Conservation (phyloP, 2,329 filamentous ascomycete genomes). For the Fusarium kyushuense region DNA sequence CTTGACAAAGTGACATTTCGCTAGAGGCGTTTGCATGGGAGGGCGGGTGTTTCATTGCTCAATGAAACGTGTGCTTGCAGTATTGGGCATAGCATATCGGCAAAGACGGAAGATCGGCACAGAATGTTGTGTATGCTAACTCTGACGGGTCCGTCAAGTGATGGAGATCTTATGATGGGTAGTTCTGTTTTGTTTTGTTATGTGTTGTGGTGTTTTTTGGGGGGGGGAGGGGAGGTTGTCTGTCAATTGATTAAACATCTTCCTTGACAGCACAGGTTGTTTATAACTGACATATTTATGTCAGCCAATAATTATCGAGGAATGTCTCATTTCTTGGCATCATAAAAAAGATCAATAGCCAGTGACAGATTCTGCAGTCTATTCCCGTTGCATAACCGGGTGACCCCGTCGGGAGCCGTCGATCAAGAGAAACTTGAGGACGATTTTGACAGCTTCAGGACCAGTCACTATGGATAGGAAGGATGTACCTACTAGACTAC, state of each 20-base stretch:
- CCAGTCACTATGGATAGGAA: not conserved
- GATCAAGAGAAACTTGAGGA: constrained; percentile 4
- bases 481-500: not conserved
- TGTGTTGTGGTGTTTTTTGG: not conserved
- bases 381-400: constrained; percentile 45
- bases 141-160: constrained; percentile 1
- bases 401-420: constrained; percentile 6
- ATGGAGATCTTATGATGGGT: not conserved
- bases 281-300: not conserved
- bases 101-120: constrained; percentile 43
- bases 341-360: not conserved
- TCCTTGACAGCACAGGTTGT: not conserved
- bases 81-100: constrained; percentile 32
- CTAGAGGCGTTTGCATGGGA: constrained; percentile 1
- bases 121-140: constrained; percentile 5
- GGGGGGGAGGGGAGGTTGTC: too few species aligned
- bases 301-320: constrained; percentile 18
- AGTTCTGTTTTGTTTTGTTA: not conserved
- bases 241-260: not conserved
- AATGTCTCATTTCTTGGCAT: constrained; percentile 17
- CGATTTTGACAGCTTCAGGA: not conserved
- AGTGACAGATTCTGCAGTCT: constrained; percentile 24
- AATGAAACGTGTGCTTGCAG: constrained; percentile 34
- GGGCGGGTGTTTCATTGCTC: constrained; percentile 21
- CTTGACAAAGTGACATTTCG: constrained; percentile 9